Conservation (phyloP, 2,329 filamentous ascomycete genomes). For the Aureobasidium melanogenum region DNA sequence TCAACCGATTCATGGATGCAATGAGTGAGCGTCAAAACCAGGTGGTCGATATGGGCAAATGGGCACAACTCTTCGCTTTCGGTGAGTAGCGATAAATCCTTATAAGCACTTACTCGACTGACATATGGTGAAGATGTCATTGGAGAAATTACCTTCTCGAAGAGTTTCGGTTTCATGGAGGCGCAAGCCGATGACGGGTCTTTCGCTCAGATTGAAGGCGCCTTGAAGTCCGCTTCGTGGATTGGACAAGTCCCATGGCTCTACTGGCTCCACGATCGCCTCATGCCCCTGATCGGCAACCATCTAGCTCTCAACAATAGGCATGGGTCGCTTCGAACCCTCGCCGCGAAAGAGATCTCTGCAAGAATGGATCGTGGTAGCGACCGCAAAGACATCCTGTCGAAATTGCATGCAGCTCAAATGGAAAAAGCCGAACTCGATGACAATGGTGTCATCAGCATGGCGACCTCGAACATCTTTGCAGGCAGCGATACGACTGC, state of each 20-base stretch:
- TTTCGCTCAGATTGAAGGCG: slow-evolving; percentile 26
- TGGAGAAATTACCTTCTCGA: slow-evolving; percentile 32
- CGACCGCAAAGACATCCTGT: slow-evolving; percentile 30
- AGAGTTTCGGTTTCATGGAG: slow-evolving; percentile 30
- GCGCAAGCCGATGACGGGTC: slow-evolving; percentile 26
- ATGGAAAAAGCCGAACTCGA: slow-evolving; percentile 31
- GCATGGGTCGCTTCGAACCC: slow-evolving; percentile 26
- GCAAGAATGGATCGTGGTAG: slow-evolving; percentile 24
- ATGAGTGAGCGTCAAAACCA: slow-evolving; percentile 22
- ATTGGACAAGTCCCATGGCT: slow-evolving; percentile 30
- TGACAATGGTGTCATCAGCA: slow-evolving; percentile 28
- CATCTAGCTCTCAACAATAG: slow-evolving; percentile 26
- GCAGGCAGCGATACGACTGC: slow-evolving; percentile 38
- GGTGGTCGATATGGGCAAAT: slow-evolving; percentile 28
- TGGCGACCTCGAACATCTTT: slow-evolving; percentile 31
- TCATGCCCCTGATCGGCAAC: slow-evolving; percentile 30
- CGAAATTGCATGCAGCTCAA: slow-evolving; percentile 28
- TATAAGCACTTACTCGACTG: not conserved
- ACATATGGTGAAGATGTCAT: slow-evolving; percentile 28
- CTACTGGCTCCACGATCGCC: slow-evolving; percentile 26
- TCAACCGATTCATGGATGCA: slow-evolving; percentile 26
- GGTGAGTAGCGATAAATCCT: slow-evolving; percentile 18
- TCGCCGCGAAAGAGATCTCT: slow-evolving; percentile 23
- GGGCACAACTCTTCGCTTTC: slow-evolving; percentile 34
- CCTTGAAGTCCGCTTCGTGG: slow-evolving; percentile 27